A percentile compares a stretch with the other conserved stretches of the same genome.
Evolutionary conservation across 306 rosid genomes (phyloP).

Genomic region (Sicyos baderoa): DNA sequence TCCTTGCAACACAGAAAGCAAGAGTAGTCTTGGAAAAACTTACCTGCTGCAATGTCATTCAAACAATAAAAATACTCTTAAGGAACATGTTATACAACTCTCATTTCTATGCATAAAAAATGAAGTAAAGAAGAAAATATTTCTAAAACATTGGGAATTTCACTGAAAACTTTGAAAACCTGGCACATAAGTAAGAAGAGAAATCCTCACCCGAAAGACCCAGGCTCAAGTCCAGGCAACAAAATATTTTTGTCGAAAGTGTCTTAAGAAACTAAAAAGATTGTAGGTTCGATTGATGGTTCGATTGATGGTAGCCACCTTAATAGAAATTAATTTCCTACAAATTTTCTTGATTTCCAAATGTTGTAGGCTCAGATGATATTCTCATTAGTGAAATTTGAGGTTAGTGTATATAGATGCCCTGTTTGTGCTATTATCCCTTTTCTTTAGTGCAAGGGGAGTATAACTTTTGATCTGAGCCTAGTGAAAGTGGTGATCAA

Average conservation of each 20-base stretch:
- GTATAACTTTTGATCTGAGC: neutral
- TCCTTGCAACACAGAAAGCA: too few species aligned
- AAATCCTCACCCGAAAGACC: too few species aligned
- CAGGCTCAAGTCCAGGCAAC: too few species aligned
- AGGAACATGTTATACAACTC: neutral
- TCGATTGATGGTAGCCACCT: too few species aligned
- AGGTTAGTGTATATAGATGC: neutral
- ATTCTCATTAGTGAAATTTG: neutral
- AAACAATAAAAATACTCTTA: too few species aligned
- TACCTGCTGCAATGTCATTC: too few species aligned
- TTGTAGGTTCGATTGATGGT: too few species aligned
- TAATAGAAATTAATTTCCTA: too few species aligned
- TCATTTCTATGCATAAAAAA: neutral
- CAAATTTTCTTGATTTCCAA: too few species aligned
- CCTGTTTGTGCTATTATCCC: conserved; percentile 7
- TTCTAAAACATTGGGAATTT: conserved; percentile 5
- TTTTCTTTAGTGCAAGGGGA: conserved; percentile 4
- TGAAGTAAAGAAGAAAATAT: neutral
- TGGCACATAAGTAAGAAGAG: conserved; percentile 3
- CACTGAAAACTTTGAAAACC: neutral
- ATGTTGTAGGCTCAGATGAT: too few species aligned
- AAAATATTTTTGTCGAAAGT: too few species aligned
- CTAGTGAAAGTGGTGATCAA: neutral
- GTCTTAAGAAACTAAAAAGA: too few species aligned
- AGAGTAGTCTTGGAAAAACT: neutral